Conservation (phyloP, 2,329 filamentous ascomycete genomes). For the Fusarium bactridioides region DNA sequence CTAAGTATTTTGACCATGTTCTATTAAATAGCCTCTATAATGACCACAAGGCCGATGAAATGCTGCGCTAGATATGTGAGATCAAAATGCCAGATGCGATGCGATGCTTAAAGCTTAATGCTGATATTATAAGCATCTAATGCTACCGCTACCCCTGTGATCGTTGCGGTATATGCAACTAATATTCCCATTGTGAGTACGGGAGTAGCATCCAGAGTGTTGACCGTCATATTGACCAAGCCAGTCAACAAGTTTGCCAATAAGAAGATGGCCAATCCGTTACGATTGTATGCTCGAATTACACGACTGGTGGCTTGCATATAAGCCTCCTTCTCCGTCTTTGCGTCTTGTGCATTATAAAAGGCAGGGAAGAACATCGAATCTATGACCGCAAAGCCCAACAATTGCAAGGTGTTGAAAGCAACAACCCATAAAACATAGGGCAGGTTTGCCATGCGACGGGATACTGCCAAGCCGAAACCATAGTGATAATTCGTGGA, state of each 20-base stretch:
- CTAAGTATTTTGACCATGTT: not conserved
- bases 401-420: constrained; percentile 86
- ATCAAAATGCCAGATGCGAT: not conserved
- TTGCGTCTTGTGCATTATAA: constrained; percentile 63
- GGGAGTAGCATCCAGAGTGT: constrained; percentile 77
- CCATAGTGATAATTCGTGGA: constrained; percentile 75
- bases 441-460: constrained; percentile 89
- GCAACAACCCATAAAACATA: constrained; percentile 94
- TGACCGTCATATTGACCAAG: constrained; percentile 84
- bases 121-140: constrained; percentile 73
- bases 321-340: constrained; percentile 70
- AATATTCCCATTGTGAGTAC: constrained; percentile 76
- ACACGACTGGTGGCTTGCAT: constrained; percentile 79
- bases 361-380: constrained; percentile 77
- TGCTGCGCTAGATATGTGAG: not conserved
- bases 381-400: constrained; percentile 81
- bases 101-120: constrained; percentile 67
- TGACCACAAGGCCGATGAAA: not conserved
- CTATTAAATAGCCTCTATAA: not conserved
- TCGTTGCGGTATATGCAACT: constrained; percentile 71
- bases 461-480: constrained; percentile 79
- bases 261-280: constrained; percentile 85
- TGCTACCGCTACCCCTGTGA: constrained; percentile 73
- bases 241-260: constrained; percentile 91
- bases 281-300: constrained; percentile 86